Evolutionary conservation across 176 grass and related monocot genomes (phyloP).

Genomic region (Musa beccarii): DNA sequence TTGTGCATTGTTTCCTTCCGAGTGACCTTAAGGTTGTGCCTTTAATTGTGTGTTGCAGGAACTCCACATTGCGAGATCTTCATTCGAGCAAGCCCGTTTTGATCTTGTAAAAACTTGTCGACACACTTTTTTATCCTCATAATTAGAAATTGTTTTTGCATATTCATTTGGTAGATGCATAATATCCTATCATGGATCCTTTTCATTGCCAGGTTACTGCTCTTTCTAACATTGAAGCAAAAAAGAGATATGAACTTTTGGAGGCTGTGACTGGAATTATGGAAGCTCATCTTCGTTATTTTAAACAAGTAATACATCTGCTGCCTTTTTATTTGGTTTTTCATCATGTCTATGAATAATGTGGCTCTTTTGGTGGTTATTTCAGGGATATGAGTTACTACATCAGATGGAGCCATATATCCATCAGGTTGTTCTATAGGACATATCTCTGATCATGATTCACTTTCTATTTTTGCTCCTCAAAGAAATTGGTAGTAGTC

Average conservation of each 20-base stretch:
- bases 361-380: neutral
- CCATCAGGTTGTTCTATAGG: too few relatives aligned
- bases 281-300: slow-evolving; percentile 99
- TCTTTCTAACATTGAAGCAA: slow-evolving; percentile 93
- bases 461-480: neutral
- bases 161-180: neutral
- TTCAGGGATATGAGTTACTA: slow-evolving; percentile 86
- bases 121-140: neutral
- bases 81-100: slow-evolving; percentile 95
- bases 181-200: slow-evolving; percentile 5
- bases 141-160: neutral
- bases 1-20: neutral
- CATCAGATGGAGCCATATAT: too few relatives aligned
- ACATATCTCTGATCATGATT: slow-evolving; percentile 3
- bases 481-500: too few relatives aligned
- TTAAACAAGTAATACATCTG: slow-evolving; percentile 52
- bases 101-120: slow-evolving; percentile 38
- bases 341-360: slow-evolving; percentile 15
- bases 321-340: slow-evolving; percentile 9
- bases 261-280: slow-evolving; percentile 97
- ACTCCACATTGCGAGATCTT: slow-evolving; percentile 83
- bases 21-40: neutral
- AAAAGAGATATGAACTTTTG: slow-evolving; percentile 98
- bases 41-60: slow-evolving; percentile 36
- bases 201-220: slow-evolving; percentile 52